A percentile compares a stretch with the other conserved stretches of the same genome.
phyloP scores from a whole-genome alignment of 2,329 filamentous ascomycete genomes.

The Leptographium flavum region DNA sequence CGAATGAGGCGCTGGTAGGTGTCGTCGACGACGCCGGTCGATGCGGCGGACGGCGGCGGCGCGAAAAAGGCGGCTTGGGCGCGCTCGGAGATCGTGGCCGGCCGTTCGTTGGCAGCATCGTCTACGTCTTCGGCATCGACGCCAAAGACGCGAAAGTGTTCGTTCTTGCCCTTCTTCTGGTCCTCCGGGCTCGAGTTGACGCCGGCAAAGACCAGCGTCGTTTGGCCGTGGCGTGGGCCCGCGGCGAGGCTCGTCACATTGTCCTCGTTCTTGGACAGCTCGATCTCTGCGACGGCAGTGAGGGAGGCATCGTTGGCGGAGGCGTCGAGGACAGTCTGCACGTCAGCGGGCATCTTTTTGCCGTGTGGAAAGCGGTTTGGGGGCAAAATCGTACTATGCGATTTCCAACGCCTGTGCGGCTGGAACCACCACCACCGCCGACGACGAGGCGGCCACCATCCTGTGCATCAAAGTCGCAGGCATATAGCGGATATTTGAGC shows the following conservation, averaged over 20 bases:
- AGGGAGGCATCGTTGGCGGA: constrained; percentile 44
- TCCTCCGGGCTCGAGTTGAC: constrained; percentile 69
- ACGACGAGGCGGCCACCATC: constrained; percentile 65
- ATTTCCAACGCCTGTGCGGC: constrained; percentile 70
- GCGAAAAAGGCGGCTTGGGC: constrained; percentile 39
- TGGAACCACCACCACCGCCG: constrained; percentile 75
- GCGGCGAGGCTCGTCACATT: constrained; percentile 72
- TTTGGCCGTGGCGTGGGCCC: constrained; percentile 42
- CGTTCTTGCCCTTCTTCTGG: constrained; percentile 61
- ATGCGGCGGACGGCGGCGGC: constrained; percentile 20
- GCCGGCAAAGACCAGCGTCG: constrained; percentile 52
- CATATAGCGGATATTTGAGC: constrained; percentile 72
- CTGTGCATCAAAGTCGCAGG: constrained; percentile 75
- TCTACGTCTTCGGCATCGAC: no score
- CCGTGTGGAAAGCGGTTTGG: constrained; percentile 9
- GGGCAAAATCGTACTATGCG: constrained; percentile 74
- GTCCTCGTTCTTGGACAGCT: constrained; percentile 74
- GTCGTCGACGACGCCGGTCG: constrained; percentile 15
- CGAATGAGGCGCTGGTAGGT: constrained; percentile 46
- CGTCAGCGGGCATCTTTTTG: not conserved
- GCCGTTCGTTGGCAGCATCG: constrained; percentile 5
- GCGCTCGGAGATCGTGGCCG: constrained; percentile 29
- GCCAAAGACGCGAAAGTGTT: constrained; percentile 67
- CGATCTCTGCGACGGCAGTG: constrained; percentile 54
- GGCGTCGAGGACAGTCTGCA: constrained; percentile 56